Conservation (phyloP, 805 yeast genomes). For the Lachancea nothofagi region DNA sequence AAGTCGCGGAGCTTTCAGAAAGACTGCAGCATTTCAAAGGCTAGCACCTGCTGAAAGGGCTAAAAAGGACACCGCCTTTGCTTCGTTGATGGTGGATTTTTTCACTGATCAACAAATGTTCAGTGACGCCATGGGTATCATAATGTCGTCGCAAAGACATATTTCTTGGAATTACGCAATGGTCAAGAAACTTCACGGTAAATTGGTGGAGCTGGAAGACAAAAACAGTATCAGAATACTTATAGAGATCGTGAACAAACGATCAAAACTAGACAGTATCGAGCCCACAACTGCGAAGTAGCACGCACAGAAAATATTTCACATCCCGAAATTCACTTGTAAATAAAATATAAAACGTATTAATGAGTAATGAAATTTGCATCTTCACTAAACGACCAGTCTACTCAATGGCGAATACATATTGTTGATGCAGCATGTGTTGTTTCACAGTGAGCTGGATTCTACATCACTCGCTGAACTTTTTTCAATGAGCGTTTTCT, state of each 20-base stretch:
- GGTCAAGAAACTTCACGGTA: slow-evolving; percentile 38
- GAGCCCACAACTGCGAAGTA: not conserved
- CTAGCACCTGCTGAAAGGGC: slow-evolving; percentile 44
- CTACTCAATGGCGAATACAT: no score
- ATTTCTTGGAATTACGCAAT: slow-evolving; percentile 61
- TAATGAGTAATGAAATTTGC: slow-evolving; percentile 8
- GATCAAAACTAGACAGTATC: slow-evolving; percentile 11
- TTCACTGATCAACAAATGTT: slow-evolving; percentile 50
- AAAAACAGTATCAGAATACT: slow-evolving; percentile 28
- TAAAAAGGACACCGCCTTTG: slow-evolving; percentile 42
- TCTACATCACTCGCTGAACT: not conserved
- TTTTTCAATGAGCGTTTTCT: slow-evolving; percentile 1
- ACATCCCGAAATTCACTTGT: no score
- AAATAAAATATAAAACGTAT: not conserved
- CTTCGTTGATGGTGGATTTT: slow-evolving; percentile 59
- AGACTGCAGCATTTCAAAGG: slow-evolving; percentile 44
- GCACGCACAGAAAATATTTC: no score
- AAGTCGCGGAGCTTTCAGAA: slow-evolving; percentile 72
- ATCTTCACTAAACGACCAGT: not conserved
- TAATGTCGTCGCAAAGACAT: slow-evolving; percentile 59
- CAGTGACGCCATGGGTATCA: slow-evolving; percentile 65
- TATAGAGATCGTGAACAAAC: slow-evolving; percentile 31
- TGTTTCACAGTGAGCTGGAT: not conserved
- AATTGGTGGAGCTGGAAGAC: slow-evolving; percentile 43
- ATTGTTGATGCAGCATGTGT: no score